These are phyloP conservation scores for Immersiporthe knoxdaviesiana DNA, from an alignment of 2,329 filamentous ascomycete genomes.

Conservation along the genomic window DNA sequence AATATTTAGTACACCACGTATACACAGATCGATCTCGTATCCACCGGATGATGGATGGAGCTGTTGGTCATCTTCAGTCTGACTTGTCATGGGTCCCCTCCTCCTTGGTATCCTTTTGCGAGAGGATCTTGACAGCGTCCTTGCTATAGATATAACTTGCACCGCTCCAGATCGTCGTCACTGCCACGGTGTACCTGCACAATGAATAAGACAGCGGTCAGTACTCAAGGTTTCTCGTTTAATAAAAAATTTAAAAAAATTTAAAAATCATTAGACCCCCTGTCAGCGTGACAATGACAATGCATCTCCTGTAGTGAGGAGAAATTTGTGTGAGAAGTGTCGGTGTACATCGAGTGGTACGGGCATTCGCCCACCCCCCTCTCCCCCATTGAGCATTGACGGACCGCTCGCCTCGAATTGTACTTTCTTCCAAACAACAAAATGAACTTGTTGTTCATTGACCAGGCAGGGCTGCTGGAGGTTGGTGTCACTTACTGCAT, in stretches of 20 bases:
- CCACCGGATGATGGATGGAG: too few relatives aligned
- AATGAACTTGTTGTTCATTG: background rate
- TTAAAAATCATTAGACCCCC: background rate
- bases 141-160: constrained; percentile 90
- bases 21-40: too few relatives aligned
- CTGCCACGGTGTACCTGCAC: constrained; percentile 77
- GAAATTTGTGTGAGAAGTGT: background rate
- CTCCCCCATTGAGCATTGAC: background rate
- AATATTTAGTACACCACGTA: too few relatives aligned
- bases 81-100: constrained; percentile 29
- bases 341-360: background rate
- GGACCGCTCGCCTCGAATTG: background rate
- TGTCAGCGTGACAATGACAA: background rate
- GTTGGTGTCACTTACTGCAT: constrained; percentile 62
- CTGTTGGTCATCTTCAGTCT: background rate
- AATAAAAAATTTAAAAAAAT: too few relatives aligned
- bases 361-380: too few relatives aligned
- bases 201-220: constrained; percentile 15
- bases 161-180: constrained; percentile 91
- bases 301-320: background rate
- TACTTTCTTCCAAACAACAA: background rate
- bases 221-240: background rate
- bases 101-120: constrained; percentile 36
- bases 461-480: too few relatives aligned
- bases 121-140: constrained; percentile 86